Evolutionary conservation across 441 rosid species (phyloP), one percentile per base, ranked within the genome.

Genomic region (Hura crepitans): DNA sequence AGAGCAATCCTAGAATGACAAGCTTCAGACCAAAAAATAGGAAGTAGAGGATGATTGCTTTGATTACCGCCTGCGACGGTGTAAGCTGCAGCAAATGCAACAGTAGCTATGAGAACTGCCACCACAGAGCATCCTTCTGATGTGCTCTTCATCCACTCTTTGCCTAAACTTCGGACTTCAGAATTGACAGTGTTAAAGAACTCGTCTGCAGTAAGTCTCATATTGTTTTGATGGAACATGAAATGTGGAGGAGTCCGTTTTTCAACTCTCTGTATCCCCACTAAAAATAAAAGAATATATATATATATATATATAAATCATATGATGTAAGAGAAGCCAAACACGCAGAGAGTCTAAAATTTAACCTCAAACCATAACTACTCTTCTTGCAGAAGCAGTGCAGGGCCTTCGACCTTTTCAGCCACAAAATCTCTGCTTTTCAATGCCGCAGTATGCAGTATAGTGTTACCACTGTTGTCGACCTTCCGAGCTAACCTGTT

Each of bases 351-450:
- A n/a, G n/a, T n/a, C 27, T 37, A 63, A 17, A 63, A 46, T 23
- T 17, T 3, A 23, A 54, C 62, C 58, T 76, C 65, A 49, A 45
- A 71, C 69, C 70, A 72, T 8, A 23, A 46, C 37, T 72, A 27
- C 49, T 76, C 75, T 0, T 67, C 69, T 61, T 56, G 79, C 61
- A 76, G 62, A 0, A 61, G 35, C 2, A 54, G 3, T 2, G 70
- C 75, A 14, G 79, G 75, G 4, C 75, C 75, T 67, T 45, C 68
- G 54, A 76, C 70, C 60, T 67, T 76, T 57, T 76, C 75, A 27
- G 79, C 39, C 22, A 62, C 50, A 56, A 66, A 37, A 56, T 76
- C 66, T 30, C 15, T 62, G 17, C 20, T 2, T 68, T 76, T 76
- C 25, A 5, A 9, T 37, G 66, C 79, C 1, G 51, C 63, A 49